These are phyloP conservation scores for Torrubiella hemipterigena DNA, from an alignment of 2,329 filamentous ascomycete species.

Conservation along the genomic window DNA sequence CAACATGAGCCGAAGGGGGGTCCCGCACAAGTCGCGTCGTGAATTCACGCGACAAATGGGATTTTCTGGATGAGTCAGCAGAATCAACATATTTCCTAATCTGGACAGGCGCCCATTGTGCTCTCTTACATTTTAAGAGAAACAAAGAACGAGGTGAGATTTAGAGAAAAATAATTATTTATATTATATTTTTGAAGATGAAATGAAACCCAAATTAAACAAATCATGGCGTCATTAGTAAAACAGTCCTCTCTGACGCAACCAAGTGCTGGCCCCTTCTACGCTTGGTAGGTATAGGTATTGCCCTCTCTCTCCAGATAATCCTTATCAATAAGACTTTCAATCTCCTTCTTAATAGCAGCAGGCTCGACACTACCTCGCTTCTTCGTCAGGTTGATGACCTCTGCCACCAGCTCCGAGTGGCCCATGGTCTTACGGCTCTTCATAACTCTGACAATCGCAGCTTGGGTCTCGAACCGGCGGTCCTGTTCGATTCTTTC, in stretches of 20 bases:
- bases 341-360: slow-evolving; percentile 95
- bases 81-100: too few species aligned
- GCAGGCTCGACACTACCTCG: slow-evolving; percentile 73
- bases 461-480: slow-evolving; percentile 93
- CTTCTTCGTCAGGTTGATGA: slow-evolving; percentile 80
- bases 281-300: slow-evolving; percentile 60
- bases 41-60: too few species aligned
- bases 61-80: too few species aligned
- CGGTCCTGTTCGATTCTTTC: slow-evolving; percentile 79
- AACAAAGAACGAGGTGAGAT: too few species aligned
- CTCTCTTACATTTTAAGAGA: too few species aligned
- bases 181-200: too few species aligned
- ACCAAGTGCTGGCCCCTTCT: slow-evolving; percentile 8
- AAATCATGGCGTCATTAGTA: too few species aligned
- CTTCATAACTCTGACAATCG: slow-evolving; percentile 97
- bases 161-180: too few species aligned
- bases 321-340: slow-evolving; percentile 87
- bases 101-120: too few species aligned
- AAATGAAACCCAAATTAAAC: too few species aligned
- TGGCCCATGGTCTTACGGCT: slow-evolving; percentile 78
- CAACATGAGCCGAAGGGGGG: background rate
- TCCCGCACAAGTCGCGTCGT: slow-evolving; percentile 4
- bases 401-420: slow-evolving; percentile 77
- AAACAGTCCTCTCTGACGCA: too few species aligned
- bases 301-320: slow-evolving; percentile 75